Evolutionary conservation across 192 early-diverging fungal species (phyloP).

Genomic region (Entophlyctis helioformis): DNA sequence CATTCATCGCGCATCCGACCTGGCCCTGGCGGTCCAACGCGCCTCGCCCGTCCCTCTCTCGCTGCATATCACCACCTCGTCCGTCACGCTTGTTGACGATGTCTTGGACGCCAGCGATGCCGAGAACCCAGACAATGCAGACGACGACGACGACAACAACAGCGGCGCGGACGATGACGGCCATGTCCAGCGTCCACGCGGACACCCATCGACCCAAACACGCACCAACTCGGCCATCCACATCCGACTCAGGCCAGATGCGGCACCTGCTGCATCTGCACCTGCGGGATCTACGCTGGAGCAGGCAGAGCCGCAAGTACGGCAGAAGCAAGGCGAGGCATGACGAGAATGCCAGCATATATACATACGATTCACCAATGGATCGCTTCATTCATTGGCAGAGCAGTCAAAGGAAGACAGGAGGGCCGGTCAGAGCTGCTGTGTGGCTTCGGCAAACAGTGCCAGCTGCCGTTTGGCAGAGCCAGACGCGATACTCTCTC

Average conservation of each 20-base stretch:
- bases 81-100: conserved; percentile 66
- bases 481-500: conserved; percentile 59
- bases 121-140: background rate
- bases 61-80: conserved; percentile 53
- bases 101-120: conserved; percentile 6
- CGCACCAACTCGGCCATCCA: conserved; percentile 63
- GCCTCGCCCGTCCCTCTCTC: conserved; percentile 40
- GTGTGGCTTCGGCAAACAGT: conserved; percentile 31
- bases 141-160: background rate
- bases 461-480: conserved; percentile 52
- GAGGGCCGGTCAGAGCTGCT: background rate
- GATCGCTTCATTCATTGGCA: no score
- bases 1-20: conserved; percentile 50
- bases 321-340: no score
- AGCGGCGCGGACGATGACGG: conserved; percentile 27
- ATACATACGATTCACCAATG: no score
- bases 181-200: conserved; percentile 40
- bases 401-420: no score
- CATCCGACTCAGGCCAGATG: conserved; percentile 34
- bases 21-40: conserved; percentile 52
- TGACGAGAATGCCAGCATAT: no score
- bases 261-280: no score
- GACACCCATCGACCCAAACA: no score
- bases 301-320: no score
- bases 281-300: no score